Conservation (phyloP, 495 filamentous ascomycete species). For the Podospora comata region DNA sequence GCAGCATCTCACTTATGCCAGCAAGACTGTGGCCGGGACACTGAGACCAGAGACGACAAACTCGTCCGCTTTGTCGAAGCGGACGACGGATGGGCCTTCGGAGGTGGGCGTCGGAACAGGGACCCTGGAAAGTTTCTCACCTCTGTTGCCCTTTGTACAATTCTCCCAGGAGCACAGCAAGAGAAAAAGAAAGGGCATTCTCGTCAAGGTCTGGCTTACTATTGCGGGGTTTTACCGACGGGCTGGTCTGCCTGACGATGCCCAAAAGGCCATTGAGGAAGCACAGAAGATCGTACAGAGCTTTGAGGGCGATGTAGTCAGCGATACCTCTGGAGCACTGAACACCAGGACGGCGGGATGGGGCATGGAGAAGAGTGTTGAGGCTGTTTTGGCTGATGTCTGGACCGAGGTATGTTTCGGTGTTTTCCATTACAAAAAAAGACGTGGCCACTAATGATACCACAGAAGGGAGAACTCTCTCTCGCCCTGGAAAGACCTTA, state of each 20-base stretch:
- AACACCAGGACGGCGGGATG: conserved; percentile 61
- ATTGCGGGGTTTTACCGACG: conserved; percentile 84
- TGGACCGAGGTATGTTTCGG: conserved; percentile 59
- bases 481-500: conserved; percentile 60
- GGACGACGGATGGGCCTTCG: not conserved
- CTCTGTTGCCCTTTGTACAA: conserved; percentile 45
- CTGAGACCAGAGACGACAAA: conserved; percentile 18
- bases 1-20: conserved; percentile 37
- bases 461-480: conserved; percentile 66
- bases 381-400: conserved; percentile 78
- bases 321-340: conserved; percentile 46
- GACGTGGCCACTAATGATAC: not conserved
- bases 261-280: conserved; percentile 73
- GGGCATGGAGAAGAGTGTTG: conserved; percentile 70
- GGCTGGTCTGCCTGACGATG: conserved; percentile 73
- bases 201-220: conserved; percentile 84
- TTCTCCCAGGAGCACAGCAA: conserved; percentile 50
- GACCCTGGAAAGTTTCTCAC: conserved; percentile 5
- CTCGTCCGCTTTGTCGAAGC: conserved; percentile 23
- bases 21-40: conserved; percentile 14
- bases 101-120: not conserved
- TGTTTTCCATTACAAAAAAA: not conserved
- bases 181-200: conserved; percentile 57
- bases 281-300: conserved; percentile 64
- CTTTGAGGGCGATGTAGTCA: conserved; percentile 53